A percentile compares a stretch with the other conserved stretches of the same genome.
Evolutionary conservation across 768 basidiomycete species (phyloP).

Genomic region (Amanita inopinata): DNA sequence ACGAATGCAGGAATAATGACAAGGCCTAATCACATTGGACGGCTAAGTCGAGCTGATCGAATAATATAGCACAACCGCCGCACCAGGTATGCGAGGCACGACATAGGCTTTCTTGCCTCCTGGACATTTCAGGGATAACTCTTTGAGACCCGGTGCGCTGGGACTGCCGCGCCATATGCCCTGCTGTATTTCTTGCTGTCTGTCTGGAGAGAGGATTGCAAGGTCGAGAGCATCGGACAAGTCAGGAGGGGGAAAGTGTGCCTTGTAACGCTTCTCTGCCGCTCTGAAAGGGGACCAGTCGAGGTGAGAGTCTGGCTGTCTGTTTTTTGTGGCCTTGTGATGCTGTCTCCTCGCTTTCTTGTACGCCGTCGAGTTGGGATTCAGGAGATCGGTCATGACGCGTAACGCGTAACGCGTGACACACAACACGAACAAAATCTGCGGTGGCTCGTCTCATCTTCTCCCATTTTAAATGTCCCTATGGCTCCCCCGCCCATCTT

Average conservation of each 20-base stretch:
- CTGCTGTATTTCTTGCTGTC: slow-evolving; percentile 30
- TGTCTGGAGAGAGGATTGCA: slow-evolving; percentile 30
- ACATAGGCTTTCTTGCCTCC: slow-evolving; percentile 27
- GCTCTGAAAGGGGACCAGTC: slow-evolving; percentile 70
- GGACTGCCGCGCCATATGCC: slow-evolving; percentile 40
- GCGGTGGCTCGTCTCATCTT: neutral
- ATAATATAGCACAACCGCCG: slow-evolving; percentile 12
- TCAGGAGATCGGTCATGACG: slow-evolving; percentile 21
- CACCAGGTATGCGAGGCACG: slow-evolving; percentile 51
- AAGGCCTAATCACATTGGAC: slow-evolving; percentile 44
- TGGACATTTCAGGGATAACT: slow-evolving; percentile 20
- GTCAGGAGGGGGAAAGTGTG: slow-evolving; percentile 70
- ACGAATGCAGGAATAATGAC: slow-evolving; percentile 77
- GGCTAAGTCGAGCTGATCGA: neutral
- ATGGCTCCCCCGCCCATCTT: slow-evolving; percentile 59
- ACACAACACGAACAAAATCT: slow-evolving; percentile 24
- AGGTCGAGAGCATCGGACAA: slow-evolving; percentile 62
- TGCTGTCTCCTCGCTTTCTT: slow-evolving; percentile 50
- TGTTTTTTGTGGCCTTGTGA: slow-evolving; percentile 50
- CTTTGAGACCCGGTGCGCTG: slow-evolving; percentile 24
- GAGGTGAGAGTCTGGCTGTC: slow-evolving; percentile 30
- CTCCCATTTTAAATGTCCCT: slow-evolving; percentile 49
- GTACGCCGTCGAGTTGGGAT: slow-evolving; percentile 42
- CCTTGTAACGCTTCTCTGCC: slow-evolving; percentile 75
- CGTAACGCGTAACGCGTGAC: neutral